These are phyloP conservation scores for Trebouxia sp. DNA, from an alignment of 139 green algal species.

Conservation along the genomic window DNA sequence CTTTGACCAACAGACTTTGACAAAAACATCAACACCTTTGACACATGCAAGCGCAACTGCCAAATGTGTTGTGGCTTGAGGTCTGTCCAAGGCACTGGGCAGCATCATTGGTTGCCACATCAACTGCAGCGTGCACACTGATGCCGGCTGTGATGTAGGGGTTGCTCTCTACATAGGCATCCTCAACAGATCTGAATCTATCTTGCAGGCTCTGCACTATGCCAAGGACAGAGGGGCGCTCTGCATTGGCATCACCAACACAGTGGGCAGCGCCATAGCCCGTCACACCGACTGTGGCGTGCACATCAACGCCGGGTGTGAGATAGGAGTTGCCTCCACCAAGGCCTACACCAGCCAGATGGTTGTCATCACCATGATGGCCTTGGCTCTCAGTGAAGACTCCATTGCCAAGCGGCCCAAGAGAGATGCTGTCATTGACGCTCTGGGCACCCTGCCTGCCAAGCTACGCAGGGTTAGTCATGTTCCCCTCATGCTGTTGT, in stretches of 20 bases:
- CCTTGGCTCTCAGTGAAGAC: constrained; percentile 89
- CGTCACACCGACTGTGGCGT: constrained; percentile 91
- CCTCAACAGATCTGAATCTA: not conserved
- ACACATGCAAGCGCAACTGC: no score
- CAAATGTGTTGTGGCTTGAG: no score
- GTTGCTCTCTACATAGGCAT: not conserved
- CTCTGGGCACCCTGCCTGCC: constrained; percentile 70
- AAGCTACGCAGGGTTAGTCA: constrained; percentile 49
- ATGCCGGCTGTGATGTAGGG: no score
- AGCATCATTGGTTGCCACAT: no score
- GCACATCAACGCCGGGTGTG: constrained; percentile 95
- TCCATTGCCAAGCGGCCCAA: constrained; percentile 71
- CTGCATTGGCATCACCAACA: constrained; percentile 98
- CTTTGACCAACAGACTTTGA: no score
- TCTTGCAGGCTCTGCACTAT: constrained; percentile 74
- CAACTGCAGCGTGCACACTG: no score
- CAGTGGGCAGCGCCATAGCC: constrained; percentile 89
- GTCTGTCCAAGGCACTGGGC: not conserved
- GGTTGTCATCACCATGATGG: constrained; percentile 90
- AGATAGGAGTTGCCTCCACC: constrained; percentile 97
- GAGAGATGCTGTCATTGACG: constrained; percentile 84
- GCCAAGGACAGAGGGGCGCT: constrained; percentile 82
- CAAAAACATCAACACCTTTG: no score
- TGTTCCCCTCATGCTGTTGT: not conserved
- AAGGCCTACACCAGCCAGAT: constrained; percentile 86